Evolutionary conservation across 2,329 filamentous ascomycete species (phyloP).

Genomic region (Xenosphaeropsis pyriputrescens): DNA sequence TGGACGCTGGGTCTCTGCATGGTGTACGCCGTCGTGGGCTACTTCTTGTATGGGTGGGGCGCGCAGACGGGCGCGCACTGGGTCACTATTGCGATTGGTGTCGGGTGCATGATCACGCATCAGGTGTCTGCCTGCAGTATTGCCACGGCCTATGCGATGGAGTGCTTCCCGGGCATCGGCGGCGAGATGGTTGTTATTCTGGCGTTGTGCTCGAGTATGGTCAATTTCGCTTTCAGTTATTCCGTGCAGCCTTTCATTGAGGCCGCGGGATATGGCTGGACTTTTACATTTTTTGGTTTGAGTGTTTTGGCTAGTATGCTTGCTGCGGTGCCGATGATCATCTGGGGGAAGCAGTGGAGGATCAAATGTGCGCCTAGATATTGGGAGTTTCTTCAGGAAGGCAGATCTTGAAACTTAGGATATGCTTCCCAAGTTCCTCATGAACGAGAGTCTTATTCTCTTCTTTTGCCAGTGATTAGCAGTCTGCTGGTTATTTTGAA

Average conservation of each 20-base stretch:
- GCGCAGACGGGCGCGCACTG: conserved; percentile 19
- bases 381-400: conserved; percentile 9
- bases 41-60: conserved; percentile 23
- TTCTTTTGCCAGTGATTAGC: too few species aligned
- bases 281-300: conserved; percentile 21
- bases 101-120: conserved; percentile 24
- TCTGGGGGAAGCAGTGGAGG: conserved; percentile 20
- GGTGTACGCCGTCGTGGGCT: conserved; percentile 19
- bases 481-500: too few species aligned
- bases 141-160: conserved; percentile 25
- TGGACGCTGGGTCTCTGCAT: conserved; percentile 19
- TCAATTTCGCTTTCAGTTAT: conserved; percentile 21
- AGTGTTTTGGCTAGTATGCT: conserved; percentile 13
- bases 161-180: conserved; percentile 22
- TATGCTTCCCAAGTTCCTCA: too few species aligned
- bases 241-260: conserved; percentile 24
- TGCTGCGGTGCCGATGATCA: conserved; percentile 15
- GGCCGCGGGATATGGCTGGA: conserved; percentile 14
- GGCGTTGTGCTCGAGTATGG: conserved; percentile 17
- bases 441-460: too few species aligned
- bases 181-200: conserved; percentile 22
- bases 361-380: conserved; percentile 9
- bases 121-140: conserved; percentile 23
- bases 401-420: too few species aligned
- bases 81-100: conserved; percentile 20